phyloP scores from a whole-genome alignment of 164 flowering plant species.

The Saururus chinensis region DNA sequence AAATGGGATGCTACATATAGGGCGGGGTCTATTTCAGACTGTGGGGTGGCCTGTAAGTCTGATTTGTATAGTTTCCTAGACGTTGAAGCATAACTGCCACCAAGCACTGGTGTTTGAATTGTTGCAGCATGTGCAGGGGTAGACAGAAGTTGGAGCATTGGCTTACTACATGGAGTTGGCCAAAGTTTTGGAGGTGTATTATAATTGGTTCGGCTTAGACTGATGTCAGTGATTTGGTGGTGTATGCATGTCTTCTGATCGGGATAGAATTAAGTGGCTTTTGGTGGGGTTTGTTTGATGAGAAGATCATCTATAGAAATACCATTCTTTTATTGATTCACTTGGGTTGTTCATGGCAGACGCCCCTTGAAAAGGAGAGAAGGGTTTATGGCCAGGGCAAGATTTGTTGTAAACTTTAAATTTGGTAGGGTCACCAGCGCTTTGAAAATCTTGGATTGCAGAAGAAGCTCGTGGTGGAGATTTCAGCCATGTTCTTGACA shows the following conservation, averaged over 20 bases:
- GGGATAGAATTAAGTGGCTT: not conserved
- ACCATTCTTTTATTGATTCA: slow-evolving; percentile 5
- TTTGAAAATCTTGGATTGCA: not conserved
- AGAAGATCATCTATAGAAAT: slow-evolving; percentile 1
- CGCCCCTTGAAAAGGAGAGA: not conserved
- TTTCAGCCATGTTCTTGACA: not conserved
- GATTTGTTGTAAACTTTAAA: not conserved
- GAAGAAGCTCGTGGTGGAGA: not conserved
- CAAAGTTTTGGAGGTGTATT: not conserved
- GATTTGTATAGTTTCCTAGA: slow-evolving; percentile 5
- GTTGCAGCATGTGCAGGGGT: not conserved
- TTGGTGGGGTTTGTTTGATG: not conserved
- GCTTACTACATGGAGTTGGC: not conserved
- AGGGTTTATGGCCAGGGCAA: no score
- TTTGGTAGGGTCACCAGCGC: not conserved
- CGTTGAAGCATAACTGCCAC: slow-evolving; percentile 47
- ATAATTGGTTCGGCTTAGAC: not conserved
- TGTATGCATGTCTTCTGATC: not conserved
- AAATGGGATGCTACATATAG: slow-evolving; percentile 24
- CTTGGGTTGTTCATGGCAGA: slow-evolving; percentile 2
- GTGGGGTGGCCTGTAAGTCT: slow-evolving; percentile 33
- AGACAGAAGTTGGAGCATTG: not conserved
- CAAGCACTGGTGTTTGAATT: no score
- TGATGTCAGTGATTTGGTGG: not conserved
- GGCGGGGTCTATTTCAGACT: slow-evolving; percentile 33